Base-by-base conservation (phyloP, 2,329 filamentous ascomycete species). In the Exophiala spinifera region DNA sequence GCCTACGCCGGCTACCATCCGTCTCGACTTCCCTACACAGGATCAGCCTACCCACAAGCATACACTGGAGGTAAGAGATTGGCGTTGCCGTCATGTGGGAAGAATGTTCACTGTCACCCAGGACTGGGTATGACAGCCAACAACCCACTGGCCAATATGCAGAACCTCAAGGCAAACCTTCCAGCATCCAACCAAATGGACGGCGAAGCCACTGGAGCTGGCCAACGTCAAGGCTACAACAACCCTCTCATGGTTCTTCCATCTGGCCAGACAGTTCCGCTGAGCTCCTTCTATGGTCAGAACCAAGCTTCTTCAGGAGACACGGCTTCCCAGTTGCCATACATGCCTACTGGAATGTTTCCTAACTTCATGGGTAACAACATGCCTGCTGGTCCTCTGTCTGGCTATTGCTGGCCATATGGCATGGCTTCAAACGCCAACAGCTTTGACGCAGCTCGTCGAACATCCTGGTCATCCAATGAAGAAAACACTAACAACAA, bases 401-500 rank as follows among this genome's bases (percentile, higher is more conserved):
- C 66, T 46, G 65, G 64, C 2, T 74, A 73, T 48, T 56, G 66
- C 19, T 70, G 69, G 66, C 70, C 70, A 1, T 73, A 72, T 59
- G 47, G 66, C 28, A 53, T 70, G 58, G 67, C 67, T 51, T 63
- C 66, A 37, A 70, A 72, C 23, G 59, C 71, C 21, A 67, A 71
- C 40, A 68, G 70, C 36, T 66, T 71, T 44, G 65, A 66, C 42
- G 64, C 66, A 49, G 65, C 66, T 52, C 72, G 70, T 62, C 68
- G 70, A 57, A 65, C 50, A 44, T 68, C 69, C n/a, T 76, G 74
- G 73, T 68, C 67, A 21, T 66, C 70, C 11, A 65, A 68, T 42
- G 75, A 76, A 51, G 72, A 73, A 10, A 69, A 71, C 47, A 69
- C 69, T 53, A 80, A 83, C 2, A 80, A 79, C 51, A 76, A 77